These are phyloP conservation scores for Boehmeria nivea DNA, from an alignment of 306 rosid genomes.

Conservation along the genomic window DNA sequence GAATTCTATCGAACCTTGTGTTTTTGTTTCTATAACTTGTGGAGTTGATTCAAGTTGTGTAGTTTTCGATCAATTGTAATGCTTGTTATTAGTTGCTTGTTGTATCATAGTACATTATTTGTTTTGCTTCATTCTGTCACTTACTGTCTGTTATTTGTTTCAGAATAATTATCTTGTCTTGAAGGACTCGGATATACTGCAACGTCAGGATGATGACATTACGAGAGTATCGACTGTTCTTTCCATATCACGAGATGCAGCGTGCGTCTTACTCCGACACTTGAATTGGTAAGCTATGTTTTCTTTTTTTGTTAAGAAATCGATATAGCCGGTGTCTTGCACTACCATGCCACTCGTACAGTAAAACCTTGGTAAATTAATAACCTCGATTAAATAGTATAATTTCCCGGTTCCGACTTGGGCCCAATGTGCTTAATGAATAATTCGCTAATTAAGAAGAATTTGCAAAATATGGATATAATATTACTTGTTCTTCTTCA, in stretches of 20 bases:
- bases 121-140: not conserved
- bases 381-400: too few relatives aligned
- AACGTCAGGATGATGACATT: constrained; percentile 56
- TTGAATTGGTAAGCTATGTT: constrained; percentile 38
- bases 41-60: not conserved
- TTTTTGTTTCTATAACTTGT: not conserved
- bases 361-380: too few relatives aligned
- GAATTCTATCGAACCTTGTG: not conserved
- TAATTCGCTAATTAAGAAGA: too few relatives aligned
- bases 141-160: not conserved
- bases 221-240: constrained; percentile 51
- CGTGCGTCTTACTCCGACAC: constrained; percentile 55
- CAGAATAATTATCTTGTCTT: constrained; percentile 51
- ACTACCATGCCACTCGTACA: too few relatives aligned
- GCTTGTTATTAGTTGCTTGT: not conserved
- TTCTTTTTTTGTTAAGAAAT: not conserved
- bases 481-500: too few relatives aligned
- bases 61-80: not conserved
- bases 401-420: too few relatives aligned
- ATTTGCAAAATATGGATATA: too few relatives aligned
- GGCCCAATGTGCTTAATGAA: too few relatives aligned
- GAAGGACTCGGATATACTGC: constrained; percentile 46
- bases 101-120: not conserved
- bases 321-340: not conserved
- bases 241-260: constrained; percentile 42